Conservation (phyloP, 371 early-diverging fungal species). For the Cladochytrium tenue region DNA sequence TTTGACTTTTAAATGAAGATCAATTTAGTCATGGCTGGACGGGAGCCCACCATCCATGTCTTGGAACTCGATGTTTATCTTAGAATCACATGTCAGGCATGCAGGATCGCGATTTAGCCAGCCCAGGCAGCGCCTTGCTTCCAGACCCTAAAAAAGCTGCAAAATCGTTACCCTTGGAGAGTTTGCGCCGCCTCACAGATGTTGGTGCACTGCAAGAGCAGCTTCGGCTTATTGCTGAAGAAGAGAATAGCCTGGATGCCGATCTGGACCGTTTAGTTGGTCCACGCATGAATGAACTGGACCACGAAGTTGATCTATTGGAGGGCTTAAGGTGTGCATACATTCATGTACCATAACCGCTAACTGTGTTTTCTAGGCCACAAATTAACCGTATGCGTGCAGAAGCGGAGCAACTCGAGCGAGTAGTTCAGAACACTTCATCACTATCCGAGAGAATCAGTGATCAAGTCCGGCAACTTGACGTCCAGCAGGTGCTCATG, state of each 20-base stretch:
- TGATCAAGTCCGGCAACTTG: slow-evolving; percentile 77
- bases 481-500: slow-evolving; percentile 65
- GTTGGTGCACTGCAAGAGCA: slow-evolving; percentile 67
- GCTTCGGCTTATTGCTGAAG: slow-evolving; percentile 63
- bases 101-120: background rate
- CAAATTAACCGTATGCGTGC: slow-evolving; percentile 54
- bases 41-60: too few relatives aligned
- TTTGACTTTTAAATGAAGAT: too few relatives aligned
- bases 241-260: slow-evolving; percentile 67
- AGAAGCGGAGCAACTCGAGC: slow-evolving; percentile 58
- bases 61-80: too few relatives aligned
- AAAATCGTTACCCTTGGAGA: slow-evolving; percentile 22
- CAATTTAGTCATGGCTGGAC: too few relatives aligned
- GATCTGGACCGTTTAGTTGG: slow-evolving; percentile 60
- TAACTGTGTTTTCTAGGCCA: slow-evolving; percentile 50
- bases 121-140: background rate
- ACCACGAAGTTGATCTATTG: slow-evolving; percentile 49
- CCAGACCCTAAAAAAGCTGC: background rate
- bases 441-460: slow-evolving; percentile 77
- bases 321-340: slow-evolving; percentile 52
- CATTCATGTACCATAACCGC: background rate
- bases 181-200: slow-evolving; percentile 56
- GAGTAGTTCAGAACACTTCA: slow-evolving; percentile 69
- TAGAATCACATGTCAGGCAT: too few relatives aligned
- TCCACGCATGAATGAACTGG: slow-evolving; percentile 35